Evolutionary conservation across 345 rosid genomes (phyloP), one percentile per base, ranked within the genome.

Genomic region (Citrus inodora): DNA sequence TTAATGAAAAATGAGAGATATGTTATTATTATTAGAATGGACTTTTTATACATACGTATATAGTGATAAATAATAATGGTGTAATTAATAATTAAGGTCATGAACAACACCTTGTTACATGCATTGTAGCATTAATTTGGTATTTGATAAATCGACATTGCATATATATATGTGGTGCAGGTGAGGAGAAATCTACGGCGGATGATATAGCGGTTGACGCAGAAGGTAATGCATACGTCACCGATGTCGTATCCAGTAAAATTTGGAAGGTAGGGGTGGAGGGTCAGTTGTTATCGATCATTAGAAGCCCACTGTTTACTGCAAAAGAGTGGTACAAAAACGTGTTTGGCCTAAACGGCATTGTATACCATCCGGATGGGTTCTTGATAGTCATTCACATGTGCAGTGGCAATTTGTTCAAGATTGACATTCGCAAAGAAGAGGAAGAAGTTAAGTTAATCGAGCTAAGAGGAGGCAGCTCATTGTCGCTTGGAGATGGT

Each of bases 341-440:
- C 87, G 46, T 95, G 27, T 58, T 93, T 1, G 90, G 85, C 46
- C 87, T 95, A 30, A 95, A 95, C 42, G 99, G 99, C 35, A 91
- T 95, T 8, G 91, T 90, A 40, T 91, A 87, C 88, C 98, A 95
- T 73, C 97, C 98, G 0, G 90, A 92, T 14, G 98, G 96, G 0
- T 93, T 85, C 85, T 82, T 95, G 80, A 79, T 95, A 51, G 95
- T 85, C 42, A 85, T 95, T 67, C 99, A 93, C 69, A 93, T 96
- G 1, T 71, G 89, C 78, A 81, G 78, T 67, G 99, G 99, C 74
- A 84, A 76, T 33, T 75, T 95, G 60, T 86, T 68, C 75, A 93
- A 92, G 90, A 80, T 95, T 80, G 89, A 90, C 60, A 2, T 88
- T 13, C 22, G 83, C 48, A 85, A 78, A 22, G 92, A 85, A 72